Conservation (phyloP, 352 stramenopile genomes). For the Sclerospora graminicola region DNA sequence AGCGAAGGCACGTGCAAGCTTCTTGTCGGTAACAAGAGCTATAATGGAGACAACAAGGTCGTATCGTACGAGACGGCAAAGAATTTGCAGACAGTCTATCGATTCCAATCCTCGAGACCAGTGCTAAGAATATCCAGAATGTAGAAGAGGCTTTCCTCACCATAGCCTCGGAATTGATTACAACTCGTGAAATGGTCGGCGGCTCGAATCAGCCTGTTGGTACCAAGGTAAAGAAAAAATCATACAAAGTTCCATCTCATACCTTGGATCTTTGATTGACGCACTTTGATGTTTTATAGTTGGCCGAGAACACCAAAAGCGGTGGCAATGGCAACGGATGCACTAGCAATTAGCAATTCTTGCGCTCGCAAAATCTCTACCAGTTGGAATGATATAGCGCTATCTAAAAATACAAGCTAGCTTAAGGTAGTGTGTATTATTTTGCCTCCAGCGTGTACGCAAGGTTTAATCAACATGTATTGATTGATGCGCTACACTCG, state of each 20-base stretch:
- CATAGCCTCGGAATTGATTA: conserved; percentile 97
- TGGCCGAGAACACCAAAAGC: no score
- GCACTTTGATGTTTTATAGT: no score
- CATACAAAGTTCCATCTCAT: no score
- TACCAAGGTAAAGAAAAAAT: conserved; percentile 42
- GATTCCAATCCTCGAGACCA: conserved; percentile 99
- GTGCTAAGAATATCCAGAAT: conserved; percentile 97
- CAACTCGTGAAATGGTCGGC: conserved; percentile 81
- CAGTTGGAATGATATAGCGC: background rate
- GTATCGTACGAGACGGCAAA: conserved; percentile 98
- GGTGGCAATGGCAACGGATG: conserved; percentile 27
- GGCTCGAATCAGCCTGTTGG: conserved; percentile 54
- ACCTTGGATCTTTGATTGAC: no score
- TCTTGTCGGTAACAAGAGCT: no score
- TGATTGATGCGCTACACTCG: no score
- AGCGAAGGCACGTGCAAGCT: no score
- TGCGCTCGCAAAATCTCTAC: background rate
- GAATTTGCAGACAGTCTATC: conserved; percentile 94
- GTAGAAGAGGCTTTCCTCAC: conserved; percentile 99
- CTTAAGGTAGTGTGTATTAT: conserved; percentile 16
- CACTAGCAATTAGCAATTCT: conserved; percentile 25
- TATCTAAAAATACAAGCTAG: conserved; percentile 5
- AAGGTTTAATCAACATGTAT: no score
- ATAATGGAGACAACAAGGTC: no score
- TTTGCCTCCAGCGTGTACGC: conserved; percentile 3